Evolutionary conservation across 208 protist genomes (phyloP).

Genomic region (Spironucleus salmonicida): DNA sequence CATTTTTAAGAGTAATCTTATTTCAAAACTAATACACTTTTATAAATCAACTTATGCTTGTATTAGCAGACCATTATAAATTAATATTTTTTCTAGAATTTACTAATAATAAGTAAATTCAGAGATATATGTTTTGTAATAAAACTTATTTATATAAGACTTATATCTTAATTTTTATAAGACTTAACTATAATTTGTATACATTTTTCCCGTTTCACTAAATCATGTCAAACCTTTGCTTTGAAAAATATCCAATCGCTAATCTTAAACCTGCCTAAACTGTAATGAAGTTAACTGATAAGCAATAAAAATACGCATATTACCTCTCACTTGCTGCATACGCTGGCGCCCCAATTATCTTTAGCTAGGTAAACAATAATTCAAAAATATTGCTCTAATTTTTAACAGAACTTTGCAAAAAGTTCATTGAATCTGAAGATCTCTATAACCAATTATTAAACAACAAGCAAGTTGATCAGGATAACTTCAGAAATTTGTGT

Average conservation of each 20-base stretch:
- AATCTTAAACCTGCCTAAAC: not conserved
- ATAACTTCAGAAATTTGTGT: not conserved
- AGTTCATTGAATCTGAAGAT: not conserved
- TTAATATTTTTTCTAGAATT: no score
- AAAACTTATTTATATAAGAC: no score
- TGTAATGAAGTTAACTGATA: not conserved
- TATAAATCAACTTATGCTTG: no score
- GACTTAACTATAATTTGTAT: no score
- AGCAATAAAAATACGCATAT: not conserved
- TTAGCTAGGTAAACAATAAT: not conserved
- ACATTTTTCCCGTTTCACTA: no score
- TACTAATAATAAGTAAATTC: no score
- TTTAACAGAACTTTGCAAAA: not conserved
- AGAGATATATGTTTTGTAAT: no score
- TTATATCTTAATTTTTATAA: no score
- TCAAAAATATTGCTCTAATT: not conserved
- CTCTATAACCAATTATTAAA: not conserved
- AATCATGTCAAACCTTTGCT: no score
- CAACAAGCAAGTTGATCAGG: not conserved
- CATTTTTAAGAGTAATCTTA: no score
- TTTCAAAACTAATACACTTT: no score
- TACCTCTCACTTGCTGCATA: conserved; percentile 13
- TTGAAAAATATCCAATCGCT: not conserved
- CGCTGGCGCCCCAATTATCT: not conserved
- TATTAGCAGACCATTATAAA: no score